phyloP scores from a whole-genome alignment of 257 asterid species.

The Solanum okadae region DNA sequence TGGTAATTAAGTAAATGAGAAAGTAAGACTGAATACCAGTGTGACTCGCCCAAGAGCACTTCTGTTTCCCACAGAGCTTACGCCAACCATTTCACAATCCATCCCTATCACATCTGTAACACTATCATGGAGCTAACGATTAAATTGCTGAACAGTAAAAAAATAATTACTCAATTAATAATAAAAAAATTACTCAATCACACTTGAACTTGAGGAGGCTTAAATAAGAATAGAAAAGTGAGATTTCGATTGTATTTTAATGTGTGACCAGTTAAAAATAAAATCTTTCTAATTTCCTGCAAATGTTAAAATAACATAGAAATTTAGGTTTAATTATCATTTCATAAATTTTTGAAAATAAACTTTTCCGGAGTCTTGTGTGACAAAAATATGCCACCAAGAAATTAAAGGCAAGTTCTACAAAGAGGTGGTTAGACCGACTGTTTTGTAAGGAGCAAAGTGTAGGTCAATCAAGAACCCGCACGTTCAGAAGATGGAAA shows the following conservation, averaged over 20 bases:
- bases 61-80: conserved; percentile 68
- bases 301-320: background rate
- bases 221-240: background rate
- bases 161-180: background rate
- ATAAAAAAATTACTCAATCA: background rate
- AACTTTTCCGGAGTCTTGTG: background rate
- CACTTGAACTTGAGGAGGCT: background rate
- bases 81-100: conserved; percentile 99
- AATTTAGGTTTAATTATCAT: background rate
- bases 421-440: background rate
- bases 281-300: background rate
- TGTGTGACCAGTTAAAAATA: background rate
- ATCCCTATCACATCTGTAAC: conserved; percentile 66
- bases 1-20: background rate
- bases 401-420: background rate
- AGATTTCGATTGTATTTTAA: background rate
- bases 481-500: background rate
- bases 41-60: conserved; percentile 95
- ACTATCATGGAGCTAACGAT: conserved; percentile 32
- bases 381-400: background rate
- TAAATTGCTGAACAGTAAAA: background rate
- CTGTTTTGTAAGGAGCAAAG: background rate
- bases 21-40: conserved; percentile 44
- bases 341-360: background rate
- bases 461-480: background rate